Base-by-base conservation (phyloP, 1,284 basidiomycete species). In the Rhodotorula sp. region DNA sequence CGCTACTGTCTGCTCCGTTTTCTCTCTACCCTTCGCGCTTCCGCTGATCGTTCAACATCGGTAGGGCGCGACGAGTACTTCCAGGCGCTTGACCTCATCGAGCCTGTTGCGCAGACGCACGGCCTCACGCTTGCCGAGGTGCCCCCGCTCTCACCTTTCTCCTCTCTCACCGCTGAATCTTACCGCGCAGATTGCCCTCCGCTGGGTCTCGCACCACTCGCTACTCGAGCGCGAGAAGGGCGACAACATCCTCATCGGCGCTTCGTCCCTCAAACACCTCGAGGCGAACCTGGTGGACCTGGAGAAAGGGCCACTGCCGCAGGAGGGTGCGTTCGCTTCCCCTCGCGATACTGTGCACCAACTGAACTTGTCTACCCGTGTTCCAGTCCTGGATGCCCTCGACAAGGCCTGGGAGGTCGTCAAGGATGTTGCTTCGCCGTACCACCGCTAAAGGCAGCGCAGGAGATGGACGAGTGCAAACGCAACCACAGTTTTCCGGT, bases 161-260 rank as follows among this genome's bases (percentile, higher is more conserved):
- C 44, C 21, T 19, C 9, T 3, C 32, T 37, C 25, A 41, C 34
- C 13, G 7, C 4, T 36, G 21, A 25, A 3, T 27, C 32, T 2
- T 4, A 4, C 27, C 36, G 19, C 48, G 19, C 39, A 71, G 69
- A 56, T 69, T 51, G 86, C 86, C 1, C 80, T 87, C 32, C 84
- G 86, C 53, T 87, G 86, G 86, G 78, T 87, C 60, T 84, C 83
- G 27, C 84, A 87, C 72, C 86, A 87, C 77, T 85, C 85, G 19
- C 78, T 78, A 22, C 79, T 87, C 59, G 81, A 79, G 32, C 80
- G 83, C 0, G 78, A 86, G 75, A 74, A 82, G 55, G 84, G 85
- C 9, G 80, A 85, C 67, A 80, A 85, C 54, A 80, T 87, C 44
- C 80, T 87, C 34, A 86, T 87, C 67, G 86, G 86, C 25, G 85